Percentiles rank a stretch among this genome's conserved stretches.
phyloP scores from a whole-genome alignment of 192 early-diverging fungal genomes.

The Martensiomyces pterosporus region DNA sequence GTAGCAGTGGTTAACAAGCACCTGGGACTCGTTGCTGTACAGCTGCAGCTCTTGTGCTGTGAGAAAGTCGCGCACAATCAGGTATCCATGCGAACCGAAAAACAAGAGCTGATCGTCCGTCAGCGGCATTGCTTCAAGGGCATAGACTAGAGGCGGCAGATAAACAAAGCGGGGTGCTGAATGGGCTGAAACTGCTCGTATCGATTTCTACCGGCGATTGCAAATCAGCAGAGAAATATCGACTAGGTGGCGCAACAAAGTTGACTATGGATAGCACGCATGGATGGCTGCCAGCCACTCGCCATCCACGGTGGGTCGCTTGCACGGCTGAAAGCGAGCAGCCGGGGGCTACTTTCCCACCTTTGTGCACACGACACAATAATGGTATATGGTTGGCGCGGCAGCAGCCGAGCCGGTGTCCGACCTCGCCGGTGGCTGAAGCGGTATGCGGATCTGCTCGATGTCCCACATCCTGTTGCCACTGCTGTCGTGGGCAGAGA shows the following conservation, averaged over 20 bases:
- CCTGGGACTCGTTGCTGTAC: conserved; percentile 25
- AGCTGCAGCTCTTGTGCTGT: conserved; percentile 7
- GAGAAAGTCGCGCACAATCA: conserved; percentile 31
- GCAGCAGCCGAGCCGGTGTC: not conserved
- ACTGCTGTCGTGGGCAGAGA: not conserved
- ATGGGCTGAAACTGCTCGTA: no score
- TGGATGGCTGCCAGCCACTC: no score
- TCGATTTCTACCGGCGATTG: no score
- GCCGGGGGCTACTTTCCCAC: not conserved
- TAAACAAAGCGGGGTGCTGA: no score
- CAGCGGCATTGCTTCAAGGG: no score
- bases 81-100: conserved; percentile 22
- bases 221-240: no score
- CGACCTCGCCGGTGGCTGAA: no score
- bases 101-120: conserved; percentile 15
- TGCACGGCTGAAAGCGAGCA: no score
- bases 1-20: conserved; percentile 44
- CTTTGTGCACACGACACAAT: not conserved
- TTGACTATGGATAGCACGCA: no score
- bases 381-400: not conserved
- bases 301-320: no score
- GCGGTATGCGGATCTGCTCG: not conserved
- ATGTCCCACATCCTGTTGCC: not conserved
- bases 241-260: no score
- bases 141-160: no score